Percentiles rank a stretch among this genome's conserved stretches.
These are phyloP conservation scores for Pezicula rhizophila DNA, from an alignment of 2,329 filamentous ascomycete species.

Conservation along the genomic window DNA sequence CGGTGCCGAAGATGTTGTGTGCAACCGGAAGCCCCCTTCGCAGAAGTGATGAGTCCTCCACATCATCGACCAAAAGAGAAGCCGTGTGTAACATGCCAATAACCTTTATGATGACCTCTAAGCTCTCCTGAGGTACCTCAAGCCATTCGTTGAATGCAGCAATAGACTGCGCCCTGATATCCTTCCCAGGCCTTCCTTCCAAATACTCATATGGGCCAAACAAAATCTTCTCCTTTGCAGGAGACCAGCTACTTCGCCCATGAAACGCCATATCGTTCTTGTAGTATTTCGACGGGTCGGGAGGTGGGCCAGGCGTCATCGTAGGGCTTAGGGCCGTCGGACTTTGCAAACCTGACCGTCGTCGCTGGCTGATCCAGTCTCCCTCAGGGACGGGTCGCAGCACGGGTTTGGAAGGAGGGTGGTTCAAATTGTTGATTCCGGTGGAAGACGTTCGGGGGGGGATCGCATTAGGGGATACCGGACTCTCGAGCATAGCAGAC, in stretches of 20 bases:
- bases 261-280: slow-evolving; percentile 25
- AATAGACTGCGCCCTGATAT: slow-evolving; percentile 76
- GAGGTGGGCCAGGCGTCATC: slow-evolving; percentile 12
- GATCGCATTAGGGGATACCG: slow-evolving; percentile 57
- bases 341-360: slow-evolving; percentile 21
- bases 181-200: slow-evolving; percentile 72
- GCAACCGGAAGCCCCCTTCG: slow-evolving; percentile 77
- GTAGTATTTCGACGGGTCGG: slow-evolving; percentile 20
- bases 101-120: slow-evolving; percentile 71
- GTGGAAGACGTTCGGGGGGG: slow-evolving; percentile 69
- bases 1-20: slow-evolving; percentile 76
- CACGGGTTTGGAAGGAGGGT: slow-evolving; percentile 26
- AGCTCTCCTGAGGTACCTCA: slow-evolving; percentile 61
- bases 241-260: slow-evolving; percentile 48
- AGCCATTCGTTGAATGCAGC: slow-evolving; percentile 77
- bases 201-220: slow-evolving; percentile 78
- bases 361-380: slow-evolving; percentile 48
- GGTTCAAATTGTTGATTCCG: slow-evolving; percentile 33
- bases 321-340: slow-evolving; percentile 17
- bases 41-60: slow-evolving; percentile 73
- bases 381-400: slow-evolving; percentile 53
- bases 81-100: slow-evolving; percentile 83
- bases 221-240: slow-evolving; percentile 71
- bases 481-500: slow-evolving; percentile 12
- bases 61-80: slow-evolving; percentile 78